Percentiles rank a stretch among this genome's conserved stretches.
phyloP scores from a whole-genome alignment of 768 basidiomycete genomes.

The Hortiboletus flavorubellus region DNA sequence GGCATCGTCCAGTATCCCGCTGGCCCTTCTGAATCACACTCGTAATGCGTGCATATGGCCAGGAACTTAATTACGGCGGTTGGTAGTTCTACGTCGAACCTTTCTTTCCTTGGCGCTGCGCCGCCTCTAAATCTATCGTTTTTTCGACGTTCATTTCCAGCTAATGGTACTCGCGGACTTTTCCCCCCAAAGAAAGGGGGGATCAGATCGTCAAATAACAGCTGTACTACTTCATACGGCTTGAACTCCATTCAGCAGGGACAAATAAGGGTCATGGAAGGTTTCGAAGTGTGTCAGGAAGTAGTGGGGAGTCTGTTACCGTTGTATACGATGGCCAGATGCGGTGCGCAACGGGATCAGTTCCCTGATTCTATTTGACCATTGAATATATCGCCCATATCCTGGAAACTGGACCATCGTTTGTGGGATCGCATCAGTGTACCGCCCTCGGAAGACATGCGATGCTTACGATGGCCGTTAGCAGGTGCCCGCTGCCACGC shows the following conservation, averaged over 20 bases:
- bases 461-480: neutral
- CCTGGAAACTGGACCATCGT: neutral
- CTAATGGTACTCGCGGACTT: neutral
- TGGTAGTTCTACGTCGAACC: conserved; percentile 4
- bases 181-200: neutral
- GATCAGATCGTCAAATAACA: conserved; percentile 12
- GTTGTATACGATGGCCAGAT: neutral
- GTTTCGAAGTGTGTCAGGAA: neutral
- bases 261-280: neutral
- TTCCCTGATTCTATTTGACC: neutral
- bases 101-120: neutral
- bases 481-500: neutral
- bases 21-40: neutral
- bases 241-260: neutral
- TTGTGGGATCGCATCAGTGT: neutral
- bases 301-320: neutral
- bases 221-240: neutral
- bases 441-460: neutral
- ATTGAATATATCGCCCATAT: neutral
- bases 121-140: neutral
- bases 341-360: neutral
- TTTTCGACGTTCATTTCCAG: neutral
- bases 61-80: neutral
- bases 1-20: neutral
- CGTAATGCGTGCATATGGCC: neutral